Evolutionary conservation across 306 rosid genomes (phyloP), one percentile per base, ranked within the genome.

Genomic region (Begonia fuchsioides): DNA sequence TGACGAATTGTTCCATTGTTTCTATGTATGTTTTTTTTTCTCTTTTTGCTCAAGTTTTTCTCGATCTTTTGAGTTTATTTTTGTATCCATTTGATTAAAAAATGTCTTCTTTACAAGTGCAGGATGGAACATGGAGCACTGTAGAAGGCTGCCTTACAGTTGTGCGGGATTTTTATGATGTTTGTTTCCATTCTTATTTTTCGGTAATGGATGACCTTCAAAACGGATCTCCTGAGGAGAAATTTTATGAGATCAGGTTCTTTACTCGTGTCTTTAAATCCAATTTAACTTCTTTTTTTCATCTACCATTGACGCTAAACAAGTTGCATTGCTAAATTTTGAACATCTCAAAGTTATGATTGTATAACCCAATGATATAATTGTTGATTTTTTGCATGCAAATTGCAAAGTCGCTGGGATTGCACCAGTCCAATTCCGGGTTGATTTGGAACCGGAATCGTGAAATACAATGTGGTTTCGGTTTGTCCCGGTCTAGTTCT

Each of bases 111-210:
- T 55, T 55, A 9, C 50, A 38, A 20, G 57, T 52, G 47, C 81
- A 92, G 98, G 94, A 82, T 63, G 98, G 98, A 63, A 85, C 88
- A 1, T 62, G 69, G 78, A 81, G 82, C 70, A 73, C 88, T 8
- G 41, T 92, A 13, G 11, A 61, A 66, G 70, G 73, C 51, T 71
- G 87, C 61, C 71, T 54, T 46, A 77, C 72, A 32, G 75, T 77
- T 57, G 87, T 92, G 39, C 74, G 76, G 72, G 98, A 92, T 70
- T 62, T 77, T 51, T 49, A n/a, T 43, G 93, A 92, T 74, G 65
- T 82, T 52, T 86, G 76, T 66, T 76, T 49, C 63, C 65, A 75
- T 72, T 79, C 98, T 13, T 92, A 92, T 71, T 75, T 75, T 58
- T 77, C 96, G 12, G 48, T 82, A 64, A 82, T 85, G 95, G 74